Evolutionary conservation across 345 rosid genomes (phyloP).

Genomic region (Eucalyptus tenuipes): DNA sequence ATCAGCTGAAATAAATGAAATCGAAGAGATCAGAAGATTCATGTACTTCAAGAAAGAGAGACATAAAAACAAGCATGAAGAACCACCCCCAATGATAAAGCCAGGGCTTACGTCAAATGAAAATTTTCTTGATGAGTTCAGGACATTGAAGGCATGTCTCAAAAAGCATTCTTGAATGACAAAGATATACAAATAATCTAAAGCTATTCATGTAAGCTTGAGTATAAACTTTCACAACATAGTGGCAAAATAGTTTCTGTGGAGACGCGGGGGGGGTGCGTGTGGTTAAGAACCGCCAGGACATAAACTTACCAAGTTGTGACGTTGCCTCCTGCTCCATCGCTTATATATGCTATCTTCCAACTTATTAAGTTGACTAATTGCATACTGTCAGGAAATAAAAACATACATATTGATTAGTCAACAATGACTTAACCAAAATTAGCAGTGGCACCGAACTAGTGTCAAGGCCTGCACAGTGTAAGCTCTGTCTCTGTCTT

Average conservation of each 20-base stretch:
- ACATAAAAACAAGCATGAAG: neutral
- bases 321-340: conserved; percentile 54
- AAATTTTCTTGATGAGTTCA: neutral
- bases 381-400: conserved; percentile 48
- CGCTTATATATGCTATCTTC: conserved; percentile 89
- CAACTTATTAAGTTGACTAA: conserved; percentile 82
- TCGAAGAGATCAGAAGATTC: neutral
- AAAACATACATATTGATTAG: neutral
- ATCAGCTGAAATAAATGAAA: neutral
- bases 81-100: neutral
- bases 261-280: too few species aligned
- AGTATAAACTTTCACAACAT: neutral
- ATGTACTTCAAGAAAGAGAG: neutral
- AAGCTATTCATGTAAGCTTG: neutral
- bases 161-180: neutral
- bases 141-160: neutral
- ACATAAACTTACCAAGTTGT: conserved; percentile 39
- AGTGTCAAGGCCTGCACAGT: neutral
- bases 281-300: too few species aligned
- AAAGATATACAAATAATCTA: neutral
- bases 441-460: neutral
- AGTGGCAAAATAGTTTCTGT: neutral
- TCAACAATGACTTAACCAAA: neutral
- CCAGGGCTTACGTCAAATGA: neutral
- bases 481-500: too few species aligned